Evolutionary conservation across 495 filamentous ascomycete genomes (phyloP).

Genomic region (Halenospora varia): DNA sequence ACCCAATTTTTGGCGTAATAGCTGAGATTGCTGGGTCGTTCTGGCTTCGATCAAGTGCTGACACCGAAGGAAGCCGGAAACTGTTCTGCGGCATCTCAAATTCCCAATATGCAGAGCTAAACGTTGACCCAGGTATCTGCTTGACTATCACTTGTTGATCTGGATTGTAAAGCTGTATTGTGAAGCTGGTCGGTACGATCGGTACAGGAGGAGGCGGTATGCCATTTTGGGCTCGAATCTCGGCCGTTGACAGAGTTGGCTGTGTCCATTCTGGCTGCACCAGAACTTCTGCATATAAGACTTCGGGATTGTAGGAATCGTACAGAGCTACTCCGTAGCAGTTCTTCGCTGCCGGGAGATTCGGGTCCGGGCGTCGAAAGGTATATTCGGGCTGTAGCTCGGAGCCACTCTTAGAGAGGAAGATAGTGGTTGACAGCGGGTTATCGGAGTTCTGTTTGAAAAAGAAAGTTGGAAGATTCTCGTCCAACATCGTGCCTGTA

Average conservation of each 20-base stretch:
- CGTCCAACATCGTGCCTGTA: slow-evolving; percentile 72
- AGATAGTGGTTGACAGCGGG: slow-evolving; percentile 53
- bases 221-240: slow-evolving; percentile 59
- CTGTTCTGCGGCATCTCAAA: slow-evolving; percentile 88
- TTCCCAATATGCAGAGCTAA: slow-evolving; percentile 73
- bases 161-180: slow-evolving; percentile 88
- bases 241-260: slow-evolving; percentile 72
- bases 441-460: slow-evolving; percentile 37
- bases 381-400: slow-evolving; percentile 76
- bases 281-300: slow-evolving; percentile 86
- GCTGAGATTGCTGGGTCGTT: slow-evolving; percentile 63
- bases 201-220: slow-evolving; percentile 68
- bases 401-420: slow-evolving; percentile 73
- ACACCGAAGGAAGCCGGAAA: slow-evolving; percentile 74
- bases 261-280: slow-evolving; percentile 80
- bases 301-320: slow-evolving; percentile 74
- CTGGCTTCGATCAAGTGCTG: slow-evolving; percentile 71
- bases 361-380: slow-evolving; percentile 69
- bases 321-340: slow-evolving; percentile 82
- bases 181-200: slow-evolving; percentile 71
- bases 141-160: slow-evolving; percentile 75
- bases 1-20: slow-evolving; percentile 73
- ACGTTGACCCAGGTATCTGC: slow-evolving; percentile 71
- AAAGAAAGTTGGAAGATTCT: slow-evolving; percentile 72
- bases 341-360: slow-evolving; percentile 64